Conservation (phyloP, 2,329 filamentous ascomycete species). For the Sporothrix curviconia region DNA sequence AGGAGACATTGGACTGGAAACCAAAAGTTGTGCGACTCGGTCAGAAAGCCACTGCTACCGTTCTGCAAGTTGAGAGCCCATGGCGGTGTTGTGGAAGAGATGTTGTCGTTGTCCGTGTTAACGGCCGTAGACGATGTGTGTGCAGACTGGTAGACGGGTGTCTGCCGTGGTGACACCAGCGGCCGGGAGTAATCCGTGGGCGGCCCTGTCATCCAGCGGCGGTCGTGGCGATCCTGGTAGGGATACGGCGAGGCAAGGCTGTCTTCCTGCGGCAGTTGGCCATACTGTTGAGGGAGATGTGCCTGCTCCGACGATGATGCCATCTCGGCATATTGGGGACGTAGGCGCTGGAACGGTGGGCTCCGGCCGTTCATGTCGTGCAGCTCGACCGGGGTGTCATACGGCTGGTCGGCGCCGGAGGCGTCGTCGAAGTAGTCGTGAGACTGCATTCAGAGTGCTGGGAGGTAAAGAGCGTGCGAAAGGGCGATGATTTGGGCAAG, state of each 20-base stretch:
- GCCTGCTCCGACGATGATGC: not conserved
- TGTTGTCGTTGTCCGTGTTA: slow-evolving; percentile 15
- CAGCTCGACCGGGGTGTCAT: slow-evolving; percentile 16
- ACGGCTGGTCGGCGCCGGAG: slow-evolving; percentile 3
- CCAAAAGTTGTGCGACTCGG: slow-evolving; percentile 15
- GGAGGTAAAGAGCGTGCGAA: too few species aligned
- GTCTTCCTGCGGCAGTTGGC: slow-evolving; percentile 5
- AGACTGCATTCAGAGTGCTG: slow-evolving; percentile 14
- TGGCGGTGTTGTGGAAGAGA: not conserved
- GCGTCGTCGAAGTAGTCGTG: slow-evolving; percentile 14
- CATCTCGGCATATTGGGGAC: not conserved
- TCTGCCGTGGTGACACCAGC: slow-evolving; percentile 10
- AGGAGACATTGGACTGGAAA: slow-evolving; percentile 16
- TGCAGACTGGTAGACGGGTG: slow-evolving; percentile 17
- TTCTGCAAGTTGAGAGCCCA: slow-evolving; percentile 13
- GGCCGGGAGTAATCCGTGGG: slow-evolving; percentile 12
- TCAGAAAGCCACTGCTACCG: slow-evolving; percentile 15
- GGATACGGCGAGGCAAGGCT: not conserved
- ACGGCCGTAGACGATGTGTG: slow-evolving; percentile 18
- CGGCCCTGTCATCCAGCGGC: not conserved
- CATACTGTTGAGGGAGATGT: slow-evolving; percentile 5
- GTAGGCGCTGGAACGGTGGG: slow-evolving; percentile 1
- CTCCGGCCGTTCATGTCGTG: slow-evolving; percentile 11
- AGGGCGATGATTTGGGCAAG: not conserved
- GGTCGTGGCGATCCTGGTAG: slow-evolving; percentile 8